phyloP scores from a whole-genome alignment of 1,284 basidiomycete species.

The Moniliophthora roreri region DNA sequence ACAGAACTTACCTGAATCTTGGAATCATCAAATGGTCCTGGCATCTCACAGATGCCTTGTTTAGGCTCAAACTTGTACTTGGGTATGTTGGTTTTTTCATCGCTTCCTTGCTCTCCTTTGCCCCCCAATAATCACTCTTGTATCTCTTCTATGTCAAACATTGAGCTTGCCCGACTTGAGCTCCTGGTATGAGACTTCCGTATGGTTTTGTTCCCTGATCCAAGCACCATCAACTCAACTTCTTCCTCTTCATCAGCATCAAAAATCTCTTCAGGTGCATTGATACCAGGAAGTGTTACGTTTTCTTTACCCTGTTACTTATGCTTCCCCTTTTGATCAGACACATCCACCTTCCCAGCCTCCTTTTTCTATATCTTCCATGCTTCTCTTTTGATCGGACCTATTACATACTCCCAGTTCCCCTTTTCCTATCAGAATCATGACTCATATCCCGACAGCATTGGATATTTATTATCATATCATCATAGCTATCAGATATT shows the following conservation, averaged over 20 bases:
- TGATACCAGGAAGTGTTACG: constrained; percentile 1
- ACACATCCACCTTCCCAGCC: too few relatives aligned
- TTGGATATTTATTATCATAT: too few relatives aligned
- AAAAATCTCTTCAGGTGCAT: not conserved
- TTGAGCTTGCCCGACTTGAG: not conserved
- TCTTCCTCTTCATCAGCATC: not conserved
- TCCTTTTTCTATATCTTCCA: too few relatives aligned
- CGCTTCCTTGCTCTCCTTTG: not conserved
- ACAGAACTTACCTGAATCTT: not conserved
- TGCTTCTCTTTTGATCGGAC: too few relatives aligned
- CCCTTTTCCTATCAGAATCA: too few relatives aligned
- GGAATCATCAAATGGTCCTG: not conserved
- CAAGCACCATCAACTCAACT: not conserved
- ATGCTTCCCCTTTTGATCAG: too few relatives aligned
- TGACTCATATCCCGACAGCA: too few relatives aligned
- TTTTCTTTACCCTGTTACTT: too few relatives aligned
- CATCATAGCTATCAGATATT: too few relatives aligned
- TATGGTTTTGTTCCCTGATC: not conserved
- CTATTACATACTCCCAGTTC: too few relatives aligned
- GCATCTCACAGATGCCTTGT: not conserved
- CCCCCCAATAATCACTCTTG: not conserved
- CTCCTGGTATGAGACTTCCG: not conserved
- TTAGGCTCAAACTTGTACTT: not conserved
- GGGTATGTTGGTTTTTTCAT: not conserved
- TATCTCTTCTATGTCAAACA: not conserved